A percentile compares a stretch with the other conserved stretches of the same genome.
These are phyloP conservation scores for Prunus fruticosa DNA, from an alignment of 306 rosid genomes.

Conservation along the genomic window DNA sequence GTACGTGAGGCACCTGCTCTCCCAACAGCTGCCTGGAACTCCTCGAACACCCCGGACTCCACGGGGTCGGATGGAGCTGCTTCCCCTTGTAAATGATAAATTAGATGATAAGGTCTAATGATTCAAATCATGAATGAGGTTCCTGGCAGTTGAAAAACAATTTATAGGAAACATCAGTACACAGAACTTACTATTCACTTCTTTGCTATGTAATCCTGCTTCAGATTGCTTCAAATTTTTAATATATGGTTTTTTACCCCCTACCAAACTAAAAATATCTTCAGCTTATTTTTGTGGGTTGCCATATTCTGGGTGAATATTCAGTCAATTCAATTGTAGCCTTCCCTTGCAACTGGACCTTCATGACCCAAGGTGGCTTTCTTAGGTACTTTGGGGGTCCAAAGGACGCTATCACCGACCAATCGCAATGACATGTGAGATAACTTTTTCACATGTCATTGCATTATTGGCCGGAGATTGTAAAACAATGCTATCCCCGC, in stretches of 20 bases:
- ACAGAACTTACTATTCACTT: constrained; percentile 21
- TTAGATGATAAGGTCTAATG: constrained; percentile 72
- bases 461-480: too few species aligned
- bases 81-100: constrained; percentile 94
- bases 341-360: not conserved
- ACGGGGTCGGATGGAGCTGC: constrained; percentile 72
- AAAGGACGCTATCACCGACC: too few species aligned
- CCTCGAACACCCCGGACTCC: constrained; percentile 85
- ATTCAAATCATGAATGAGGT: constrained; percentile 20
- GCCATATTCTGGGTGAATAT: not conserved
- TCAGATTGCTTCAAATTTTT: constrained; percentile 32
- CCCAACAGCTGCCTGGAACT: constrained; percentile 75
- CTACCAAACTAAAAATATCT: not conserved
- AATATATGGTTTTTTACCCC: constrained; percentile 8
- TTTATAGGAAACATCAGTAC: constrained; percentile 38
- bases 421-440: too few species aligned
- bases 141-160: constrained; percentile 27
- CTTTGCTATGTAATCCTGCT: constrained; percentile 35
- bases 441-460: too few species aligned
- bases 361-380: not conserved
- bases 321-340: not conserved
- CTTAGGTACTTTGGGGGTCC: too few species aligned
- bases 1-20: constrained; percentile 71
- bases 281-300: constrained; percentile 7
- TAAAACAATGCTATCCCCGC: too few species aligned